Evolutionary conservation across 257 asterid genomes (phyloP), one percentile per base, ranked within the genome.

Genomic region (Rubia yunnanensis): DNA sequence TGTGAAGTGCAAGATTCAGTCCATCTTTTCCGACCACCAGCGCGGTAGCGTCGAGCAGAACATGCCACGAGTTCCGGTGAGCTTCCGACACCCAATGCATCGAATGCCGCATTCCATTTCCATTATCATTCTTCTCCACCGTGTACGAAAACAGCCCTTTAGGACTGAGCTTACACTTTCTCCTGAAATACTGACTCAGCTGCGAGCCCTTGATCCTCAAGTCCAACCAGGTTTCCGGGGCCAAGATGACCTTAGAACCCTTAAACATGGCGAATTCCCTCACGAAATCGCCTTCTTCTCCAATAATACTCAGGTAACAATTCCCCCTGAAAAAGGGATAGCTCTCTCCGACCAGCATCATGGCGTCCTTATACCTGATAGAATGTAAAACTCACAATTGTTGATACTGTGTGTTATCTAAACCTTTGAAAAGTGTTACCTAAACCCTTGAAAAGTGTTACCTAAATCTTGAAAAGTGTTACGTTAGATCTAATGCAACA

Each of bases 1-100:
- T 79, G 60, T 89, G 91, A 6, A 89, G 85, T 1, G 94, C 83
- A 26, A 89, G 77, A 11, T 82, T 72, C 23, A 83, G 70, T 36
- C 80, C 62, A 20, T 87, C 88, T 23, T 76, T 70, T 4, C 82
- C 81, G 20, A 75, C 67, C 36, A 76, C 91, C 54, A 79, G 62
- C 3, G 77, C 70, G 3, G 85, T 75, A 0, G 89, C 94, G 28
- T 89, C 95, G 0, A 89, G 78, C n/a, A 89, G 84, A 28, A 89
- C 91, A 36, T 86, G 89, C 94, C 94, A 86, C n/a, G 83, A 74
- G 59, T 86, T 89, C 63, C 96, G 54, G 46, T 89, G 95, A 55
- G 89, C 94, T 55, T 87, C 94, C 1, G 95, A 89, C 13, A 89
- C 83, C 96, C 95, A 86, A 58, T 86, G 96, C 96, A 87, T 82